phyloP scores from a whole-genome alignment of 768 basidiomycete genomes.

The Suillus cothurnatus region DNA sequence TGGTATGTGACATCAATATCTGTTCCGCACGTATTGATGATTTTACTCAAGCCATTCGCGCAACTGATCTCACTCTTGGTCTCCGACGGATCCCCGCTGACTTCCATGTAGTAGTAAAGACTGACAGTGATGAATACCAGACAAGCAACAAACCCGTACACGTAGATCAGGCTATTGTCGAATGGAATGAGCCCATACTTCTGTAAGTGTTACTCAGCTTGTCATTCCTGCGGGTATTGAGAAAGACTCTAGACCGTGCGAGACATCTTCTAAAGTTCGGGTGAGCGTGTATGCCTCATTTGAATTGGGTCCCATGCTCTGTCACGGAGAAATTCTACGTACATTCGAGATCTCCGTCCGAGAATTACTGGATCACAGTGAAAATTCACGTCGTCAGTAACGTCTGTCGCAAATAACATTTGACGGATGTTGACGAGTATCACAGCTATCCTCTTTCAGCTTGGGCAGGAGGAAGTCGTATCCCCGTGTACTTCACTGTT shows the following conservation, averaged over 20 bases:
- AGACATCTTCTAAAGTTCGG: no score
- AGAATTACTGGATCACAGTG: background rate
- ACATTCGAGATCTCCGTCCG: background rate
- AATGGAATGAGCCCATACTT: no score
- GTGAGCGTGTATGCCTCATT: no score
- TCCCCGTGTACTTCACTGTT: no score
- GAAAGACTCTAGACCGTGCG: no score
- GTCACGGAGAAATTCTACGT: slow-evolving; percentile 11
- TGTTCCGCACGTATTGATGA: background rate
- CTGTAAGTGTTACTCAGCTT: no score
- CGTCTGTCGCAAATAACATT: background rate
- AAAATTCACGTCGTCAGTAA: slow-evolving; percentile 5
- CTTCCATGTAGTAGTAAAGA: slow-evolving; percentile 9
- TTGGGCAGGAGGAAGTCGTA: no score
- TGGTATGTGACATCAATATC: background rate
- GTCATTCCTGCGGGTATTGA: no score
- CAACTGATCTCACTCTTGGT: slow-evolving; percentile 9
- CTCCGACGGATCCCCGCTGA: slow-evolving; percentile 4
- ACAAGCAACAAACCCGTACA: background rate
- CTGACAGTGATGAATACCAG: background rate
- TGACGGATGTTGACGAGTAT: background rate
- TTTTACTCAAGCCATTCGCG: slow-evolving; percentile 12
- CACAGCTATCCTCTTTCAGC: no score
- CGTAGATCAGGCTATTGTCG: no score
- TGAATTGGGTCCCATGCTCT: slow-evolving; percentile 5